Base-by-base conservation (phyloP, 768 basidiomycete genomes). In the Podaxis sp. region DNA sequence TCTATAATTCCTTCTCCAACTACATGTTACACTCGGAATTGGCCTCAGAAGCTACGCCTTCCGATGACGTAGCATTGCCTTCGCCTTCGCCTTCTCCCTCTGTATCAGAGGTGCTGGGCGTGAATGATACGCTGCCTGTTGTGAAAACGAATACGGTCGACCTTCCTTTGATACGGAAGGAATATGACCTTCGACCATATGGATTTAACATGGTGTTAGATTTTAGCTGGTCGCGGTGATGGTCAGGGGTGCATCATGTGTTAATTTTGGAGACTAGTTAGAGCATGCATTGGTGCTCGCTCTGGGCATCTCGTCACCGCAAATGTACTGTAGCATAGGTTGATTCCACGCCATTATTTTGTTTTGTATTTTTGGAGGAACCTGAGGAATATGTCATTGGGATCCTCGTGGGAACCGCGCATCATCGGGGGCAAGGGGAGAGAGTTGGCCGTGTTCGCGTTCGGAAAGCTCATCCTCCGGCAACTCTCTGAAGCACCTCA, bases 161-260 rank as follows among this genome's bases (percentile, higher is more conserved):
- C 46, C 66, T 70, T 8, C 72, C 75, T 3, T 63, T 77, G 52
- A 65, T 76, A 52, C 77, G 82, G 46, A 74, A 77, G 66, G 85
- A 90, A 70, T 87, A 90, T 67, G 91, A 94, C 70, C 72, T 94
- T 64, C 83, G 87, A 27, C 81, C 82, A 11, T 86, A 88, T 73
- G 92, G 92, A 8, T 76, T 94, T 49, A 85, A 84, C 47, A 75
- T 93, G 61, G 76, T 92, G 41, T 61, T 94, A 47, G 93, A 94
- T 71, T 85, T 93, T 70, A 79, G 87, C 53, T 92, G 90, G 91
- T 80, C 69, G 9, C 63, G 64, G 59, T 69, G 47, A 63, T 46
- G 22, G 51, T 47, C 33, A 12, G 15, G n/a, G 22, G 29, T 38
- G 25, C 19, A 13, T 29, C 24, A 37, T 29, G 29, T 41, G 51